Evolutionary conservation across 306 rosid species (phyloP).

Genomic region (Fragaria iinumae): DNA sequence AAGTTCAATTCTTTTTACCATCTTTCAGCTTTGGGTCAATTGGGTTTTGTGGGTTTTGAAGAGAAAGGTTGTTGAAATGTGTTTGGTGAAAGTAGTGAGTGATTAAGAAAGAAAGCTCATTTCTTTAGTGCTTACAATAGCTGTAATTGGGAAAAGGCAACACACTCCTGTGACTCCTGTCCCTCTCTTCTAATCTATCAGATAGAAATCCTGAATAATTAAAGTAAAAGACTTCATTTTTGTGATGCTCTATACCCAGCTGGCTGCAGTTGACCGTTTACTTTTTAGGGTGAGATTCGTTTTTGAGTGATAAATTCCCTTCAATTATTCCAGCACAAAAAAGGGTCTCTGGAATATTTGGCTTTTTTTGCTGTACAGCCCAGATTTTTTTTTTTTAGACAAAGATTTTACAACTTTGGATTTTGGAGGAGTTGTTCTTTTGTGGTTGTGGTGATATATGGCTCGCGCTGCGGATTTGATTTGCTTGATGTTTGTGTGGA

Average conservation of each 20-base stretch:
- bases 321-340: background rate
- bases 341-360: background rate
- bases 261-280: background rate
- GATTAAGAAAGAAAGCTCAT: background rate
- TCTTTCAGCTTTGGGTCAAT: background rate
- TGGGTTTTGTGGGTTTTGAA: background rate
- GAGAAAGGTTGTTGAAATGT: background rate
- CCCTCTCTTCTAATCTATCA: background rate
- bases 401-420: background rate
- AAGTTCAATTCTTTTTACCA: background rate
- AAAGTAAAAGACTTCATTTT: background rate
- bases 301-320: background rate
- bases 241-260: background rate
- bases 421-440: background rate
- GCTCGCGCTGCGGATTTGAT: background rate
- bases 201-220: background rate
- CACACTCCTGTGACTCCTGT: background rate
- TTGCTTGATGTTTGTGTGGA: background rate
- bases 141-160: background rate
- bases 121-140: constrained; percentile 1
- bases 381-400: background rate
- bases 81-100: background rate
- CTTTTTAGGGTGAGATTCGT: background rate
- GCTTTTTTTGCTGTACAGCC: background rate
- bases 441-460: background rate